These are phyloP conservation scores for Leccinum obscurum DNA, from an alignment of 768 basidiomycete species.

Conservation along the genomic window DNA sequence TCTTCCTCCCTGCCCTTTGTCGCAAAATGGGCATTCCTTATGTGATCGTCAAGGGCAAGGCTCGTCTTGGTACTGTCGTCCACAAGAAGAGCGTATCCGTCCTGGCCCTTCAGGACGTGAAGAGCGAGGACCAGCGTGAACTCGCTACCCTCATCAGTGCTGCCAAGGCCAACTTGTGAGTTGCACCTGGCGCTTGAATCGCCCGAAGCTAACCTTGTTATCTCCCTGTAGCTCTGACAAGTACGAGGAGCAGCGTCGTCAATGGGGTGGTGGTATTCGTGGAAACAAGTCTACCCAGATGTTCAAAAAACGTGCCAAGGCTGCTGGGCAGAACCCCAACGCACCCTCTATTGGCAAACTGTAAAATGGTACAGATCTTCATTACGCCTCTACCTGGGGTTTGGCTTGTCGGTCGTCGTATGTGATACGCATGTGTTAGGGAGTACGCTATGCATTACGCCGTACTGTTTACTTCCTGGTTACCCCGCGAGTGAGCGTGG, in stretches of 20 bases:
- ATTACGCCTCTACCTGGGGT: neutral
- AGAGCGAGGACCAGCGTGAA: slow-evolving; percentile 91
- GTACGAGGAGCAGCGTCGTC: slow-evolving; percentile 87
- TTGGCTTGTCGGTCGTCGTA: slow-evolving; percentile 11
- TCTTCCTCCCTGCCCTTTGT: slow-evolving; percentile 97
- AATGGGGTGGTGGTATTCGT: slow-evolving; percentile 96
- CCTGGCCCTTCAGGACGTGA: slow-evolving; percentile 89
- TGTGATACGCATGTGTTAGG: slow-evolving; percentile 19
- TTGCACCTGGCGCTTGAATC: slow-evolving; percentile 15
- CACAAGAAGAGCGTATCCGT: slow-evolving; percentile 99
- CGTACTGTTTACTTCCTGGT: slow-evolving; percentile 4
- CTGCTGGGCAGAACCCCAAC: slow-evolving; percentile 66
- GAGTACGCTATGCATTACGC: slow-evolving; percentile 20
- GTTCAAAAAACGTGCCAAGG: slow-evolving; percentile 93
- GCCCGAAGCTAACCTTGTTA: slow-evolving; percentile 1
- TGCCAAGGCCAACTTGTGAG: slow-evolving; percentile 96
- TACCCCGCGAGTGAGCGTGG: slow-evolving; percentile 6
- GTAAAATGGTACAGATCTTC: slow-evolving; percentile 33
- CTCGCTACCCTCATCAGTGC: slow-evolving; percentile 91
- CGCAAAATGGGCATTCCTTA: slow-evolving; percentile 99
- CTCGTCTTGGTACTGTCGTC: slow-evolving; percentile 95
- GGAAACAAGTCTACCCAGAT: slow-evolving; percentile 94
- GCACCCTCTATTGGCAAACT: slow-evolving; percentile 64
- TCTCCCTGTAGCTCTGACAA: slow-evolving; percentile 68
- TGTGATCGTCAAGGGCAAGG: slow-evolving; percentile 98